Base-by-base conservation (phyloP, 805 yeast species). In the Debaryomyces hansenii region DNA sequence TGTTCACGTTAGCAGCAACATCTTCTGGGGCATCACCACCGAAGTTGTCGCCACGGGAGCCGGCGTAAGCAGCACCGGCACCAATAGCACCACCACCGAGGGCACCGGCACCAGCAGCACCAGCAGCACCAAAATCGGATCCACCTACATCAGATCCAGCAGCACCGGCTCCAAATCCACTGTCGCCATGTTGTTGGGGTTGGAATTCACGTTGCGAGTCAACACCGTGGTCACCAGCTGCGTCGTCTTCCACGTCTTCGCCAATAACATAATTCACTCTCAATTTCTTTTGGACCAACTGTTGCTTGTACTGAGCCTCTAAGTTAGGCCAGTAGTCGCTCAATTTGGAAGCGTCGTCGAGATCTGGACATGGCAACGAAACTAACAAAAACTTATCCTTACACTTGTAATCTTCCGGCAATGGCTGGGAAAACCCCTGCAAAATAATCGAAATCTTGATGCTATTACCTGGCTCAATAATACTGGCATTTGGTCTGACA, bases 401-500 rank as follows among this genome's bases (percentile, higher is more conserved):
- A 69, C 96, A 87, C 68, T 84, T 85, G 70, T 78, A 82, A 60
- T 83, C 90, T 41, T 80, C 68, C 2, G 82, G 73, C 43, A 95
- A 91, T 49, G 88, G 92, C 58, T 83, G 82, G 45, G 83, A 72
- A 56, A 87, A 76, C 12, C 96, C 96, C 69, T 91, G 91, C 52
- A 90, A 82, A 58, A 90, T 89, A 58, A 94, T 85, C 40, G 91
- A 80, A 44, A 94, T 87, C 45, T 86, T 82, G 44, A 84, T 69
- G 20, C 83, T 66, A 53, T 80, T 79, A 31, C 95, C 94, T 11
- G 98, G 91, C 24, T 74, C 75, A 47, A 94, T 75, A 31, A 85
- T 66, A 12, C 94, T 82, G 49, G 97, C 92, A 67, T 91, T 94
- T 52, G 99, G 99, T 71, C 97, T 85, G 43, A 94, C 98, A 67